Conservation (phyloP, 352 stramenopile species). For the Phytophthora agathidicida region DNA sequence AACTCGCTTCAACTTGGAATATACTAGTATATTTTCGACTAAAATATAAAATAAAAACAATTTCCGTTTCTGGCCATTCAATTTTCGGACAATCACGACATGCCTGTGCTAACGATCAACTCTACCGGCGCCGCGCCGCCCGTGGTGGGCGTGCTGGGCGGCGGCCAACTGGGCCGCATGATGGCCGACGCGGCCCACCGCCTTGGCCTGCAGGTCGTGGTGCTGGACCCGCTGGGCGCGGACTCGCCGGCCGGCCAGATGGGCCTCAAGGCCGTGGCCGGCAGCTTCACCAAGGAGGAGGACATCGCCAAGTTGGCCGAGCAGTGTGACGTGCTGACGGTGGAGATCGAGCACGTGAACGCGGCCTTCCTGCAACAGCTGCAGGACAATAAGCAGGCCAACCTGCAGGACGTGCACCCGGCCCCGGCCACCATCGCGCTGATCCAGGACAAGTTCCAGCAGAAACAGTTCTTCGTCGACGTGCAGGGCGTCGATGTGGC, state of each 20-base stretch:
- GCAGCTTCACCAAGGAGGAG: constrained; percentile 74
- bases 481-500: constrained; percentile 60
- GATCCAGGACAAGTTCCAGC: constrained; percentile 97
- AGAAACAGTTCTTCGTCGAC: constrained; percentile 91
- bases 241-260: constrained; percentile 76
- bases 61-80: too few relatives aligned
- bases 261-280: constrained; percentile 71
- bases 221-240: constrained; percentile 92
- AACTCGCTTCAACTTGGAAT: too few relatives aligned
- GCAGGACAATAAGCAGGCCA: constrained; percentile 62
- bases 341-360: constrained; percentile 99
- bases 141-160: constrained; percentile 93
- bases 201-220: constrained; percentile 92
- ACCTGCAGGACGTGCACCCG: constrained; percentile 72
- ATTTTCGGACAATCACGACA: too few relatives aligned
- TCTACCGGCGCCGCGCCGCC: constrained; percentile 45
- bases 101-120: constrained; percentile 60
- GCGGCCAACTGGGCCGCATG: constrained; percentile 98
- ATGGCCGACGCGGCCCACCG: constrained; percentile 97
- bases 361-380: constrained; percentile 91
- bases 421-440: constrained; percentile 92
- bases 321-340: constrained; percentile 94
- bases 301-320: constrained; percentile 75
- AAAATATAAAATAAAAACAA: too few relatives aligned
- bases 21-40: too few relatives aligned